phyloP scores from a whole-genome alignment of 306 rosid genomes.

The Canavalia ensiformis region DNA sequence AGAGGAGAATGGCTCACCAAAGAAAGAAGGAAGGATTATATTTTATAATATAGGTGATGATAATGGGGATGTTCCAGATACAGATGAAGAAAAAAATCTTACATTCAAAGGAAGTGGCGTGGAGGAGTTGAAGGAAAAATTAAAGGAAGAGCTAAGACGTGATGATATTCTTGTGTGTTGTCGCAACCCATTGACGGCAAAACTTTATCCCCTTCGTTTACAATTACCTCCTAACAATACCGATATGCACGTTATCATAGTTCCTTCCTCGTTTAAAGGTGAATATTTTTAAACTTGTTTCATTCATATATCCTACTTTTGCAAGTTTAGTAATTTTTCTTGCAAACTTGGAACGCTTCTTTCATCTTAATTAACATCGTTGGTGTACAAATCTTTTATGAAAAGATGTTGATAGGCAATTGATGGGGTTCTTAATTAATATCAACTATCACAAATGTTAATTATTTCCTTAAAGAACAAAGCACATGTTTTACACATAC shows the following conservation, averaged over 20 bases:
- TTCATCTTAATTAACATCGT: neutral
- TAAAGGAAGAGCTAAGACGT: conserved; percentile 58
- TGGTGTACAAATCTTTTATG: neutral
- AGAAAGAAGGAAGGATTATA: conserved; percentile 72
- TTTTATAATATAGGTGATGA: conserved; percentile 63
- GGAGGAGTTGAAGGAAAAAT: conserved; percentile 61
- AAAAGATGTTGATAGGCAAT: neutral
- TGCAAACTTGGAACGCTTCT: neutral
- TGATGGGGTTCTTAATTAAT: no score
- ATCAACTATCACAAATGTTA: neutral
- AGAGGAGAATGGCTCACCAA: conserved; percentile 17
- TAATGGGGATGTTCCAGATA: conserved; percentile 51
- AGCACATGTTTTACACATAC: neutral
- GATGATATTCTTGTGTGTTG: conserved; percentile 68
- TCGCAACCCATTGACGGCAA: conserved; percentile 71
- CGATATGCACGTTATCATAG: conserved; percentile 69
- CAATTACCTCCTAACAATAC: conserved; percentile 90
- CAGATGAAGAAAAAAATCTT: conserved; percentile 52
- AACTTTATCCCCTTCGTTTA: conserved; percentile 74
- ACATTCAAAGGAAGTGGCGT: conserved; percentile 69
- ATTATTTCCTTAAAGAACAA: neutral
- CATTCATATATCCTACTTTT: neutral
- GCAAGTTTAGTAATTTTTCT: neutral
- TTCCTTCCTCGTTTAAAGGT: conserved; percentile 58
- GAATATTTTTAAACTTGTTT: neutral